Evolutionary conservation across 225 moss, liverwort and hornwort genomes (phyloP), one percentile per base, ranked within the genome.

Genomic region (Physcomitrellopsis africana): DNA sequence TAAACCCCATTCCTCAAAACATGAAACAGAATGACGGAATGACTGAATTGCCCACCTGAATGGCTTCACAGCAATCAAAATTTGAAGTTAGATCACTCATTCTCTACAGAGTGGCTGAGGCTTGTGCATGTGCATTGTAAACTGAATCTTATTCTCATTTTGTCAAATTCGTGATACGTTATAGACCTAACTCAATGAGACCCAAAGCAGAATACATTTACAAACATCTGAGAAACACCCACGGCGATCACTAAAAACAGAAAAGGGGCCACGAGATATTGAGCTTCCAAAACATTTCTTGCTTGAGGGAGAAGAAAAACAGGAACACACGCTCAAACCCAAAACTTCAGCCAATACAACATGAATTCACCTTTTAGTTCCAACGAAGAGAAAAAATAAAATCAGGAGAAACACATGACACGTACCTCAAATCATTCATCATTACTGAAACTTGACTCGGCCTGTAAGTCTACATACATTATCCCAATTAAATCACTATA

Each of bases 381-480:
- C 42, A 60, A n/a, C 63, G 22, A 69, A 52, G 32, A 37, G 67
- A 19, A 57, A 47, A 7, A 26, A 24, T 20, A 37, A 70, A 58
- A 48, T 18, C 54, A n/a, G 63, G 29, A 43, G 47, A 49, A 55
- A 43, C 17, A 62, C 1, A 46, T 20, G 48, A 59, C 60, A 70
- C 65, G 66, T 51, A 81, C 84, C 80, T 81, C 46, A 37, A 4
- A 37, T 63, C 49, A 65, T 74, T 60, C 52, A n/a, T 20, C 59
- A 68, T 45, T n/a, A 14, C 15, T 63, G 74, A 45, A 69, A 52
- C 74, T 74, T n/a, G 27, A 49, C 24, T 37, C 37, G 49, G 58
- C 63, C 63, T 41, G 60, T 54, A 75, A 79, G 67, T 71, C 72
- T 71, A 76, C 14, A n/a, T 37, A 51, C 14, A 5, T 26, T 20